These are phyloP conservation scores for Venturia nashicola DNA, from an alignment of 2,329 filamentous ascomycete species.

Conservation along the genomic window DNA sequence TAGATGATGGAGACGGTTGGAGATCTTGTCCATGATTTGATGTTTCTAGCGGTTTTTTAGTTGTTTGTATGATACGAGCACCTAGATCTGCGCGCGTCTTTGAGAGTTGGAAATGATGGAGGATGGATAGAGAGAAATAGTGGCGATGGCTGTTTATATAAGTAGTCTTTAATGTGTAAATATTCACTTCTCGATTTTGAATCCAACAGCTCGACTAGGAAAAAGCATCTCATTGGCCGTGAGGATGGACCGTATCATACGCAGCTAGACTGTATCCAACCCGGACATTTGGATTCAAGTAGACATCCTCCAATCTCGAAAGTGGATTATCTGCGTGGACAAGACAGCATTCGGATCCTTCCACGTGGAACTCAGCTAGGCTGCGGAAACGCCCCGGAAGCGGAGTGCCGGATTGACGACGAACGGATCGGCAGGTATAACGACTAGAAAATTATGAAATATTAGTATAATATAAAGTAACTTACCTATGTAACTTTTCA, in stretches of 20 bases:
- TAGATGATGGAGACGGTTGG: neutral
- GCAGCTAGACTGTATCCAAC: constrained; percentile 46
- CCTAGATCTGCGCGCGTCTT: neutral
- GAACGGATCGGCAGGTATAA: constrained; percentile 18
- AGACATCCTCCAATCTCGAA: constrained; percentile 42
- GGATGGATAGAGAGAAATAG: neutral
- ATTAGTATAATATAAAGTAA: constrained; percentile 18
- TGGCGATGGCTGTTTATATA: neutral
- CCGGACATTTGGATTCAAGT: constrained; percentile 55
- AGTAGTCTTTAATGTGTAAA: constrained; percentile 4
- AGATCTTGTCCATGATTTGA: neutral
- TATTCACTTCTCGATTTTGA: neutral
- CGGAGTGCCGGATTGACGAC: constrained; percentile 28
- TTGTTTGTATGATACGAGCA: neutral
- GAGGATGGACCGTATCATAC: constrained; percentile 15
- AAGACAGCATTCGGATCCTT: constrained; percentile 70
- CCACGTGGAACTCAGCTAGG: constrained; percentile 48
- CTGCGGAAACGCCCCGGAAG: constrained; percentile 52
- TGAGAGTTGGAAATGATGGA: neutral
- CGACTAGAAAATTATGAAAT: constrained; percentile 29
- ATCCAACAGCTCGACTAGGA: too few species aligned
- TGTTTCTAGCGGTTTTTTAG: neutral
- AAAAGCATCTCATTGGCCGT: constrained; percentile 9
- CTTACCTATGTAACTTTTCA: constrained; percentile 47
- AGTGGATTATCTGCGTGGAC: constrained; percentile 60